phyloP scores from a whole-genome alignment of 805 yeast genomes.

The Lipomyces spencermartinsiae region DNA sequence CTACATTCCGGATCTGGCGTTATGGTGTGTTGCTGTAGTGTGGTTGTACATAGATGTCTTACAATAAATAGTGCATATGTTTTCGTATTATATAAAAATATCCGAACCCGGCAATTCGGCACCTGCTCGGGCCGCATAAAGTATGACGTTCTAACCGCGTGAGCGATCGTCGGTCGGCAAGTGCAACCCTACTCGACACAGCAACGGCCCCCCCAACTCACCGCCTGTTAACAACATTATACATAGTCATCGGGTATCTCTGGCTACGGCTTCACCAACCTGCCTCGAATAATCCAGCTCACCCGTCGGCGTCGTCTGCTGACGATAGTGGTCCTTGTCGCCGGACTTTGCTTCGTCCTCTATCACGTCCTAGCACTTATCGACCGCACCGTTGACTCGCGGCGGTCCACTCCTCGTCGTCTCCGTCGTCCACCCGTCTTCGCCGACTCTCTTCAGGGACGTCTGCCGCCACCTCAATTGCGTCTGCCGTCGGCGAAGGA shows the following conservation, averaged over 20 bases:
- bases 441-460: neutral
- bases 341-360: neutral
- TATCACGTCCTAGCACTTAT: neutral
- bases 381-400: neutral
- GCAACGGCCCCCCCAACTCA: neutral
- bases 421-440: neutral
- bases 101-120: neutral
- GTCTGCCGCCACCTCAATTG: constrained; percentile 14
- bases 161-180: no score
- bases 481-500: constrained; percentile 15
- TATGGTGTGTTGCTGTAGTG: neutral
- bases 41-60: neutral
- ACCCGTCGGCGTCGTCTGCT: constrained; percentile 1
- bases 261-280: neutral
- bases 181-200: no score
- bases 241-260: neutral
- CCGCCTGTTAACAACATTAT: neutral
- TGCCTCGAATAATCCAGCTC: neutral
- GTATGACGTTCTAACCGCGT: no score
- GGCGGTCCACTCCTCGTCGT: neutral
- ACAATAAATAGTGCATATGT: neutral
- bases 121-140: no score
- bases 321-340: neutral
- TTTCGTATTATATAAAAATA: neutral
- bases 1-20: neutral